A percentile compares a stretch with the other conserved stretches of the same genome.
Conservation (phyloP, 495 filamentous ascomycete genomes). For the Xylona heveae region DNA sequence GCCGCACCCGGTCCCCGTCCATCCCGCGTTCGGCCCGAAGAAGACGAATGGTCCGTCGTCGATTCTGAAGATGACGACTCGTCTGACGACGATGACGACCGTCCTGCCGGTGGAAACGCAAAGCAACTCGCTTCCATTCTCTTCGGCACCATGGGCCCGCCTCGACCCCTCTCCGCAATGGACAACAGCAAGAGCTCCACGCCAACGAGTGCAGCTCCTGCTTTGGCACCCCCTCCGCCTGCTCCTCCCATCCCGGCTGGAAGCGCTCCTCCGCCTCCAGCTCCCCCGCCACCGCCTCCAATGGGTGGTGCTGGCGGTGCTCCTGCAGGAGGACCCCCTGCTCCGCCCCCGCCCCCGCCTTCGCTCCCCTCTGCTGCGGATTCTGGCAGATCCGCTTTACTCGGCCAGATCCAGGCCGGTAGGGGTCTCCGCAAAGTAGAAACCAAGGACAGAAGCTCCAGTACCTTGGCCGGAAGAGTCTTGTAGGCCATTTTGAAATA, state of each 20-base stretch:
- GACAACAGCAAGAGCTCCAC: constrained; percentile 39
- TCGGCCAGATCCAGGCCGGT: constrained; percentile 65
- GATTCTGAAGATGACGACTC: constrained; percentile 53
- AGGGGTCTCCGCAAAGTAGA: constrained; percentile 58
- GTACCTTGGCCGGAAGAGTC: constrained; percentile 50
- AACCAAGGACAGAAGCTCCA: constrained; percentile 65
- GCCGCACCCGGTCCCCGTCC: constrained; percentile 15
- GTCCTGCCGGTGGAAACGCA: constrained; percentile 56
- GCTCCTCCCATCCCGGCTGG: constrained; percentile 4
- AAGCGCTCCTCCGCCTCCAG: constrained; percentile 14
- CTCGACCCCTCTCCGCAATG: constrained; percentile 66
- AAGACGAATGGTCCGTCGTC: constrained; percentile 72
- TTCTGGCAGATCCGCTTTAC: constrained; percentile 34
- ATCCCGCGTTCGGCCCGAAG: constrained; percentile 40
- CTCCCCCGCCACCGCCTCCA: constrained; percentile 25
- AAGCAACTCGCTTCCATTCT: constrained; percentile 83
- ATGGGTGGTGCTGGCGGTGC: constrained; percentile 28
- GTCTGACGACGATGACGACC: constrained; percentile 42
- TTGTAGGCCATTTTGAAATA: constrained; percentile 20
- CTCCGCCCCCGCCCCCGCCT: constrained; percentile 32
- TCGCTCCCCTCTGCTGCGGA: constrained; percentile 12
- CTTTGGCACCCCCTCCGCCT: constrained; percentile 11
- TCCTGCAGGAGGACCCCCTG: constrained; percentile 14
- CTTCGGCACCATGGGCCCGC: constrained; percentile 94
- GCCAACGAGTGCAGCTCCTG: constrained; percentile 18